Percentiles rank a stretch among this genome's conserved stretches.
Evolutionary conservation across 768 basidiomycete genomes (phyloP).

Genomic region (Kwoniella sp.): DNA sequence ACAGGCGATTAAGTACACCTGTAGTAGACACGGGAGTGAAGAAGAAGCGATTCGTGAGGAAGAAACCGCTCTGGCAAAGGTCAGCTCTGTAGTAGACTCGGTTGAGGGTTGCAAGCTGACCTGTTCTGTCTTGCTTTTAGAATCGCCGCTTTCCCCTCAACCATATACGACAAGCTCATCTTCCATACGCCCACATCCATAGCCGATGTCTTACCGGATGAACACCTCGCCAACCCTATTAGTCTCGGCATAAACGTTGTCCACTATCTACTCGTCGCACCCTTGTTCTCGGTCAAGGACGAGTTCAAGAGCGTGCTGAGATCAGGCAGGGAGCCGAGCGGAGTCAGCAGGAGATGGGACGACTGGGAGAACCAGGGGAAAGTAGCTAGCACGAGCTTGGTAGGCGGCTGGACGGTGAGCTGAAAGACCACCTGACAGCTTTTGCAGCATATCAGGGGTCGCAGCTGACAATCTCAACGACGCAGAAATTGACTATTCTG

Average conservation of each 20-base stretch:
- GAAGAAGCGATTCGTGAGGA: slow-evolving; percentile 41
- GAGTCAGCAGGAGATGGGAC: slow-evolving; percentile 38
- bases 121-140: slow-evolving; percentile 12
- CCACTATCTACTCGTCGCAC: slow-evolving; percentile 42
- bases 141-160: slow-evolving; percentile 23
- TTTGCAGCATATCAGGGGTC: not conserved
- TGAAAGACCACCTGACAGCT: not conserved
- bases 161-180: slow-evolving; percentile 31
- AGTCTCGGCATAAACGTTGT: slow-evolving; percentile 32
- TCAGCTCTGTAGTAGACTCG: too few relatives aligned
- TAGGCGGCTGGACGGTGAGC: slow-evolving; percentile 39
- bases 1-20: slow-evolving; percentile 13
- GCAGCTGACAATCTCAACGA: not conserved
- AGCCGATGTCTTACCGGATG: slow-evolving; percentile 37
- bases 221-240: slow-evolving; percentile 43
- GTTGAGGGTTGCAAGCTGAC: not conserved
- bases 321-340: slow-evolving; percentile 11
- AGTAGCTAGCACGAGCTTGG: slow-evolving; percentile 11
- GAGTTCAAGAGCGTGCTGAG: slow-evolving; percentile 33
- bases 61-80: slow-evolving; percentile 43
- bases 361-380: slow-evolving; percentile 38
- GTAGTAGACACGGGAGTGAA: slow-evolving; percentile 4
- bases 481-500: slow-evolving; percentile 26
- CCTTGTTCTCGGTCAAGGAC: slow-evolving; percentile 31
- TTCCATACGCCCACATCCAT: slow-evolving; percentile 33